Evolutionary conservation across 163 green algal genomes (phyloP).

Genomic region (Scenedesmus sp.): DNA sequence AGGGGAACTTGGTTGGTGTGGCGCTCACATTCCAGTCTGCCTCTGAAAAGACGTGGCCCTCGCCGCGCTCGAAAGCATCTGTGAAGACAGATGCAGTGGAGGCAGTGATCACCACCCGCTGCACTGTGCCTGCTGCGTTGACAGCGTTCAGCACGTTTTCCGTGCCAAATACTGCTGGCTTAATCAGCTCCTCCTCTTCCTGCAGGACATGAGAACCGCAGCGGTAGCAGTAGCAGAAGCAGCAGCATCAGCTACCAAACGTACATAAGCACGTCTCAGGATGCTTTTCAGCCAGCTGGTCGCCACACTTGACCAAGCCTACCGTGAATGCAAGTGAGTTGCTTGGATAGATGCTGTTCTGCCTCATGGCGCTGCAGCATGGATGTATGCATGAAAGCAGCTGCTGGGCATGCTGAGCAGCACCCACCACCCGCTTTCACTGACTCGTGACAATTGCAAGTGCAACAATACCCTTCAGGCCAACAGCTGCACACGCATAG

Average conservation of each 20-base stretch:
- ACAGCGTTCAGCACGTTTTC: constrained; percentile 66
- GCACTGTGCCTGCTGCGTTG: constrained; percentile 50
- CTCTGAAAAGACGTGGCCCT: constrained; percentile 63
- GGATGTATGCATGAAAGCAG: not conserved
- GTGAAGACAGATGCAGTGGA: constrained; percentile 60
- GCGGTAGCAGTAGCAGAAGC: not conserved
- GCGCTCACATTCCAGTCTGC: constrained; percentile 45
- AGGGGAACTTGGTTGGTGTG: constrained; percentile 47
- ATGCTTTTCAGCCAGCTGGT: not conserved
- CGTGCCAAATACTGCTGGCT: constrained; percentile 63
- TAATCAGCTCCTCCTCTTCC: constrained; percentile 52
- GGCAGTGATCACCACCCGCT: constrained; percentile 66
- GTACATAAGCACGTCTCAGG: not conserved
- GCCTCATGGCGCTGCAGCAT: not conserved
- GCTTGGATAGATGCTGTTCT: not conserved
- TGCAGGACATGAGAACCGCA: not conserved
- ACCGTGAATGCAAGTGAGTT: not conserved
- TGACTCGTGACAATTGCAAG: not conserved
- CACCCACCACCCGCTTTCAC: not conserved
- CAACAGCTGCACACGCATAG: not conserved
- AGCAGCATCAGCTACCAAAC: not conserved
- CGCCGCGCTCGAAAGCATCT: constrained; percentile 50
- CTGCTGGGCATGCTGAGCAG: not conserved
- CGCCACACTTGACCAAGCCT: not conserved
- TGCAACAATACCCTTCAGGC: not conserved